A percentile compares a stretch with the other conserved stretches of the same genome.
Conservation (phyloP, 208 protist species). For the Naegleria lovaniensis region DNA sequence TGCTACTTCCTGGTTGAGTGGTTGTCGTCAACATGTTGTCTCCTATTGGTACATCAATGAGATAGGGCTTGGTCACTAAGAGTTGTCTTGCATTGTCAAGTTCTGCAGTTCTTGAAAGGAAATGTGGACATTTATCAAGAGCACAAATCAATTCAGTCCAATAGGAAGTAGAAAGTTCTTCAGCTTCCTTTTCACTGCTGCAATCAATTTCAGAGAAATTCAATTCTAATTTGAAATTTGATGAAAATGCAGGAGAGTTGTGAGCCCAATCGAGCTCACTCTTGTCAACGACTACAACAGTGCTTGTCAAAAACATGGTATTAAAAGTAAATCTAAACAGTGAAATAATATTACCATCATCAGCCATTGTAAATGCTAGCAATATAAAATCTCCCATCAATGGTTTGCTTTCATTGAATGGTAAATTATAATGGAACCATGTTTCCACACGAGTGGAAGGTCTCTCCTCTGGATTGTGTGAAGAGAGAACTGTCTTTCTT, state of each 20-base stretch:
- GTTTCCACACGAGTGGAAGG: not conserved
- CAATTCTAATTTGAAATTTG: not conserved
- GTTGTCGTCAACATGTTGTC: not conserved
- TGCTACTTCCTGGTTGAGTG: not conserved
- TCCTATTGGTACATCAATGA: no score
- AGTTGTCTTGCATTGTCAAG: not conserved
- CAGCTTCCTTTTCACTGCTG: not conserved
- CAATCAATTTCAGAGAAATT: not conserved
- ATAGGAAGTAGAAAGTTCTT: not conserved
- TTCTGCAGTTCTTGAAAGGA: not conserved
- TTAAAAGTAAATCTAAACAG: slow-evolving; percentile 4
- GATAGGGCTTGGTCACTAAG: not conserved
- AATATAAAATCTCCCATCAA: not conserved
- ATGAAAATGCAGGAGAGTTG: not conserved
- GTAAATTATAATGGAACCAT: not conserved
- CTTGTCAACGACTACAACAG: not conserved
- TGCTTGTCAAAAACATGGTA: not conserved
- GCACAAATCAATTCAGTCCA: not conserved
- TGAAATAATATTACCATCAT: not conserved
- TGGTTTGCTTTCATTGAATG: not conserved
- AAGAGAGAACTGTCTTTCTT: not conserved
- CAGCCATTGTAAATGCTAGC: not conserved
- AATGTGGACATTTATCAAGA: not conserved
- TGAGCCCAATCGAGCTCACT: not conserved
- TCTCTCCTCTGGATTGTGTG: not conserved